A percentile compares a stretch with the other conserved stretches of the same genome.
Evolutionary conservation across 805 yeast species (phyloP).

Genomic region (Candida khao-thaluensis): DNA sequence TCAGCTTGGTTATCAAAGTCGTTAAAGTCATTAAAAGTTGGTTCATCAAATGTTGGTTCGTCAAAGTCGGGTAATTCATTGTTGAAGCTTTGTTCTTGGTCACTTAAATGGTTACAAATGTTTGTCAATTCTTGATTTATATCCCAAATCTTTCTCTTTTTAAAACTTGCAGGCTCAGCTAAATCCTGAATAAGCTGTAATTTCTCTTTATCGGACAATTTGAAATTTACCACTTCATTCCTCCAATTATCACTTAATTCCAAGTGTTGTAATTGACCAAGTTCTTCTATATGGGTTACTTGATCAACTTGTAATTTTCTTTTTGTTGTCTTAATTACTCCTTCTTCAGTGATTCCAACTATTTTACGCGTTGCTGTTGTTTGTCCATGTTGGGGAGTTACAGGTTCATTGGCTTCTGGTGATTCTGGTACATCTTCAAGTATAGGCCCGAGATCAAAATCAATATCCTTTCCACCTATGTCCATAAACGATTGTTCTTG

Average conservation of each 20-base stretch:
- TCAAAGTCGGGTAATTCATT: slow-evolving; percentile 22
- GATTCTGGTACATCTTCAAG: slow-evolving; percentile 19
- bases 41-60: slow-evolving; percentile 11
- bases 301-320: slow-evolving; percentile 48
- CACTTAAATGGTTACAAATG: slow-evolving; percentile 11
- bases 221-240: slow-evolving; percentile 22
- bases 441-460: slow-evolving; percentile 38
- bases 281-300: slow-evolving; percentile 33
- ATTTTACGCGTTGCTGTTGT: slow-evolving; percentile 18
- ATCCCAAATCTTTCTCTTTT: slow-evolving; percentile 25
- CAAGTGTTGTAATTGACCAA: slow-evolving; percentile 28
- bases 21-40: slow-evolving; percentile 2
- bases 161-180: slow-evolving; percentile 26
- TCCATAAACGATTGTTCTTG: slow-evolving; percentile 23
- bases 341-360: slow-evolving; percentile 39
- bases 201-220: slow-evolving; percentile 32
- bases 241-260: slow-evolving; percentile 19
- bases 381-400: slow-evolving; percentile 18
- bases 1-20: slow-evolving; percentile 8
- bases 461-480: slow-evolving; percentile 11
- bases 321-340: slow-evolving; percentile 46
- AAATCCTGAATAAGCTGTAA: slow-evolving; percentile 34
- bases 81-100: slow-evolving; percentile 17
- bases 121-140: slow-evolving; percentile 12
- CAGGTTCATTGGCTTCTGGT: slow-evolving; percentile 20